Base-by-base conservation (phyloP, 371 early-diverging fungal species). In the Rhizopus microsporus region DNA sequence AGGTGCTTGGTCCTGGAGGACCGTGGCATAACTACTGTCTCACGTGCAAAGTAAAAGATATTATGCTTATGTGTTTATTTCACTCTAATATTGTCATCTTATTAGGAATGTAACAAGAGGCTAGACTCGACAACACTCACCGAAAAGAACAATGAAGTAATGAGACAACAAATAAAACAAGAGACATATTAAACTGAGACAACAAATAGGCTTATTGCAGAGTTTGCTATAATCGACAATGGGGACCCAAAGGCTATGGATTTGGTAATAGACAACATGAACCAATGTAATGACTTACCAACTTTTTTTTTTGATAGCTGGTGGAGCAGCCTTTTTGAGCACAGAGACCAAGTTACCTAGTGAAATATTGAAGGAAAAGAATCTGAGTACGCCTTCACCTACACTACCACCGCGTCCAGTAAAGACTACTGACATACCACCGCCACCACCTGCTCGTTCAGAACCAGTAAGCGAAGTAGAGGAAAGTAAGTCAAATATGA, bases 191-290 rank as follows among this genome's bases (percentile, higher is more conserved):
- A 23, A 23, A 23, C 23, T 23, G 23, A 23, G 23, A 23, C 23
- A 23, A 23, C 23, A 2, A 23, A 13, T 60, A 78, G 79, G 77
- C 77, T 5, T 80, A 76, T 42, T 80, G 80, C 35, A 80, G 67
- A 57, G 68, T 68, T 6, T 76, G 80, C 30, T 74, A 76, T 56
- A 71, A 57, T 51, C 77, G 80, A 31, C 65, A 68, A 66, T 79
- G 76, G 77, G 80, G 76, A n/a, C 76, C 80, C 1, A 79, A 78
- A 55, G 76, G 80, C 15, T 79, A 79, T 65, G 80, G 78, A 13
- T 78, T 75, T 64, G 80, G 80, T 69, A 69, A 59, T 51, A 43
- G 16, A 32, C 6, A 45, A 44, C 51, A 51, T n/a, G 40, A 42
- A 31, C 6, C 35, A 42, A 42, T n/a, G 2, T n/a, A 42, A n/a